Conservation (phyloP, 805 yeast genomes). For the Candida railenensis region DNA sequence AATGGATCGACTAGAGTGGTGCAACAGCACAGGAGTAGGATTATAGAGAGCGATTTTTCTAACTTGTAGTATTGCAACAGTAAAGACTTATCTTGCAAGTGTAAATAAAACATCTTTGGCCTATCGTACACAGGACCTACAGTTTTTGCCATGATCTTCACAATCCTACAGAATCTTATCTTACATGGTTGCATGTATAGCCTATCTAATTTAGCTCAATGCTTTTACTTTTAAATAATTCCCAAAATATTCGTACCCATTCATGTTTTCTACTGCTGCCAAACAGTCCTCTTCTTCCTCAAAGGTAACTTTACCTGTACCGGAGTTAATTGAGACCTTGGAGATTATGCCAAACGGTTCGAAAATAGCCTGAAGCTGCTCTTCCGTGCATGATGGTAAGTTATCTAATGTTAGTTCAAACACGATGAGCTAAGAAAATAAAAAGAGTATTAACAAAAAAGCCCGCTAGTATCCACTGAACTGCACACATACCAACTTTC, state of each 20-base stretch:
- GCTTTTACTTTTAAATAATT: neutral
- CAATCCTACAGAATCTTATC: no score
- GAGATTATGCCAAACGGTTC: slow-evolving; percentile 11
- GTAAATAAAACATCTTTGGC: no score
- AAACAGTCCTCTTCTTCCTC: slow-evolving; percentile 11
- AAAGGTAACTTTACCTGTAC: slow-evolving; percentile 8
- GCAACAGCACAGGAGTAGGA: no score
- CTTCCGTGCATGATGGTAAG: slow-evolving; percentile 8
- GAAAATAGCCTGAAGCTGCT: slow-evolving; percentile 9
- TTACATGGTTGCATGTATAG: neutral
- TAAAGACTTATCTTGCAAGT: no score
- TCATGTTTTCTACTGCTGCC: slow-evolving; percentile 11
- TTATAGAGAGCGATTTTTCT: no score
- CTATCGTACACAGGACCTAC: no score
- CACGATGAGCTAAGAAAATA: no score
- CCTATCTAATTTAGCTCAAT: neutral
- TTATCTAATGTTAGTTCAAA: slow-evolving; percentile 11
- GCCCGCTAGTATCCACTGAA: no score
- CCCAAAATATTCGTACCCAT: slow-evolving; percentile 11
- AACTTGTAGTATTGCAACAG: no score
- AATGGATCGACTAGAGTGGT: no score
- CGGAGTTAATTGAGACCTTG: neutral
- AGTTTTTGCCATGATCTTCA: no score
- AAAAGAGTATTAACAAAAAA: neutral
- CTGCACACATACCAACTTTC: slow-evolving; percentile 8